A percentile compares a stretch with the other conserved stretches of the same genome.
Evolutionary conservation across 306 rosid genomes (phyloP).

Genomic region (Castanospermum australe): DNA sequence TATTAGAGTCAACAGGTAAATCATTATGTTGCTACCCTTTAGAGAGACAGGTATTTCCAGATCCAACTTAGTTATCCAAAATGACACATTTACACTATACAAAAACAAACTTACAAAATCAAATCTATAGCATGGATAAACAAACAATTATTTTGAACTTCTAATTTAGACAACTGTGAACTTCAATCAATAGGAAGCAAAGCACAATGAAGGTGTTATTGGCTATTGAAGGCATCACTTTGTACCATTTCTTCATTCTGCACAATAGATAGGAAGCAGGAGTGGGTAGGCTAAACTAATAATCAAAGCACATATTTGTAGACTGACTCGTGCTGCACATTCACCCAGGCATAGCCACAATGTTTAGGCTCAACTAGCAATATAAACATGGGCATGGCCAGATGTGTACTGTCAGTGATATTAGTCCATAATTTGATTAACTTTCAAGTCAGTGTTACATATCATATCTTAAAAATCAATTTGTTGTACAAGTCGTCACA

Average conservation of each 20-base stretch:
- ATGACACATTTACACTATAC: neutral
- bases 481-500: neutral
- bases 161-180: neutral
- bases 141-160: neutral
- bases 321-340: conserved; percentile 1
- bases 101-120: neutral
- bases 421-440: neutral
- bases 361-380: neutral
- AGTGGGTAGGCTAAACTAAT: neutral
- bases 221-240: conserved; percentile 1
- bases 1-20: neutral
- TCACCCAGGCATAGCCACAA: neutral
- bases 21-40: neutral
- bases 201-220: neutral
- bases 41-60: neutral
- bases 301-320: neutral
- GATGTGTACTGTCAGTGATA: neutral
- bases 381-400: neutral
- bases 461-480: neutral
- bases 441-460: neutral
- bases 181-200: neutral
- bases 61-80: conserved; percentile 5
- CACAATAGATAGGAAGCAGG: conserved; percentile 15
- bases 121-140: neutral
- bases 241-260: neutral